Base-by-base conservation (phyloP, 768 basidiomycete genomes). In the Coprinopsis cinerea region DNA sequence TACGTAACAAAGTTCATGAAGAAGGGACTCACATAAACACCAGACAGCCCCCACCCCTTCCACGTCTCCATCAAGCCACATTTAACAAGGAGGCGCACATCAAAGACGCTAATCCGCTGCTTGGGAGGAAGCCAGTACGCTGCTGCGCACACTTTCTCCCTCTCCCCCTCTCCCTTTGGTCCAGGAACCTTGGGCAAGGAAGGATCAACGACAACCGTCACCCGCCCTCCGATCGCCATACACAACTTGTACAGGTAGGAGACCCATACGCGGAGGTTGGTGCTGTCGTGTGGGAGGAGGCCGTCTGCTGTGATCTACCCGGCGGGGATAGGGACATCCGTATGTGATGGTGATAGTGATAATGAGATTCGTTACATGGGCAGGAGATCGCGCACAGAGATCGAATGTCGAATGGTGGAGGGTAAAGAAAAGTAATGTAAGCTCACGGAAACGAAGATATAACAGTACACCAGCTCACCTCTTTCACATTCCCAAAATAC, bases 181-280 rank as follows among this genome's bases (percentile, higher is more conserved):
- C 26, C 43, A 1, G 36, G 13, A n/a, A 41, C 43, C 24, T 54
- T 48, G 9, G 47, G 46, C 13, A 6, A 17, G 17, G 40, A 27
- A 17, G 57, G 57, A 34, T 59, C 59, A 18, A 61, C 59, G 4
- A 60, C 52, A 14, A 65, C 60, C 3, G 59, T 63, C 41, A 66
- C 53, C 13, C 64, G 59, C 5, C 62, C 65, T 1, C 63, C 60
- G 3, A 59, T 7, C 17, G 43, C 49, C 20, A 57, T 20, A 39
- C 60, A 62, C 1, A 52, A 45, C 17, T 47, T 59, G 6, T 59
- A 20, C 18, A 66, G 25, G 44, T 62, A 63, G 3, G 30, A 11
- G 18, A 53, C 40, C 44, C 62, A 61, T n/a, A 32, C 34, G 17
- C 55, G 34, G 17, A 58, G 42, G 18, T 52, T 47, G 13, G 43